Evolutionary conservation across 352 stramenopile species (phyloP).

Genomic region (Discostella stelligera): DNA sequence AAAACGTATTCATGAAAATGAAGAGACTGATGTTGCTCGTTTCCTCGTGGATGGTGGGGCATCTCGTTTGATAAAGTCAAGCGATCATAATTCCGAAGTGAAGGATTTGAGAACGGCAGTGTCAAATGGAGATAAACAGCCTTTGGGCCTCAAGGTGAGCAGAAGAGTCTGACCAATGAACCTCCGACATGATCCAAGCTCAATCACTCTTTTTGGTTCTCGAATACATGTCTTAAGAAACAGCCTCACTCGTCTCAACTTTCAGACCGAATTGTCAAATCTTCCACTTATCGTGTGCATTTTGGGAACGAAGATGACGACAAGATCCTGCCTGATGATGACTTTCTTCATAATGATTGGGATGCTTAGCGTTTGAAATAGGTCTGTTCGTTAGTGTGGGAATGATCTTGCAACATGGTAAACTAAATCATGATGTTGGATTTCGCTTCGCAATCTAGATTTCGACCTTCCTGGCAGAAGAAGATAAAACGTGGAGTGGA

Average conservation of each 20-base stretch:
- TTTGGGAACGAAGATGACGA: constrained; percentile 30
- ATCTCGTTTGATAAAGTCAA: background rate
- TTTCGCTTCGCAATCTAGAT: too few species aligned
- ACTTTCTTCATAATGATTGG: constrained; percentile 25
- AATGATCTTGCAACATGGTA: too few species aligned
- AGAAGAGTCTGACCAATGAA: constrained; percentile 10
- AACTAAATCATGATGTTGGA: too few species aligned
- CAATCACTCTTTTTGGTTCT: background rate
- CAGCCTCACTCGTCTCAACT: constrained; percentile 2
- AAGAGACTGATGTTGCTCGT: background rate
- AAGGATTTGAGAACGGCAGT: background rate
- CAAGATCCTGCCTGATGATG: constrained; percentile 12
- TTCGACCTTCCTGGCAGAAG: too few species aligned
- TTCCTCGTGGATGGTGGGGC: background rate
- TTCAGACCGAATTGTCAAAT: constrained; percentile 2
- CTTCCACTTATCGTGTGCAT: constrained; percentile 27
- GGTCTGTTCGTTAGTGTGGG: too few species aligned
- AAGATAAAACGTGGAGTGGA: too few species aligned
- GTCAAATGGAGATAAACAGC: constrained; percentile 1
- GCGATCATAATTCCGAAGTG: background rate
- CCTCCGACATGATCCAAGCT: background rate
- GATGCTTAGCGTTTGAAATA: constrained; percentile 6
- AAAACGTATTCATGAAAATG: background rate
- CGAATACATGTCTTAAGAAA: background rate
- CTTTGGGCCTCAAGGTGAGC: background rate